A percentile compares a stretch with the other conserved stretches of the same genome.
Evolutionary conservation across 2,329 filamentous ascomycete genomes (phyloP).

Genomic region (Sporothrix brunneoviolacea): DNA sequence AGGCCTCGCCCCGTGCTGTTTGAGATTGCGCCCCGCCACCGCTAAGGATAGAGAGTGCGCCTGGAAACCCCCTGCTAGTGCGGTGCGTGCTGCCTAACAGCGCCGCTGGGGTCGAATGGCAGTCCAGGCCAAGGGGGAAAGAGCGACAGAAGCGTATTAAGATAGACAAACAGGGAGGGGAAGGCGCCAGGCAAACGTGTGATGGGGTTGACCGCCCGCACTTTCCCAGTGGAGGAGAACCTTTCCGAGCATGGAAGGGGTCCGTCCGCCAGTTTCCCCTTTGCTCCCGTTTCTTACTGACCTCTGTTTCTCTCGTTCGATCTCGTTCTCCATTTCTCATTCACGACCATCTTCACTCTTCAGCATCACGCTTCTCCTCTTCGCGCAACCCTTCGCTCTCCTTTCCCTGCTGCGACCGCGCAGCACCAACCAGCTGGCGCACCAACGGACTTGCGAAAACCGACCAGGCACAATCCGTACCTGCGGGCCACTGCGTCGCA

Average conservation of each 20-base stretch:
- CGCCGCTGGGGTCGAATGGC: neutral
- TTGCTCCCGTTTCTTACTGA: neutral
- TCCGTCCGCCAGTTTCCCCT: too few species aligned
- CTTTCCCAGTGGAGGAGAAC: neutral
- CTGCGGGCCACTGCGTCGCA: too few species aligned
- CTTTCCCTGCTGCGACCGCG: too few species aligned
- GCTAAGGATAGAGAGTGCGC: neutral
- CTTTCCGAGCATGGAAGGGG: too few species aligned
- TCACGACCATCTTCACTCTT: neutral
- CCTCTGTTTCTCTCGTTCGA: too few species aligned
- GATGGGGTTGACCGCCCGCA: constrained; percentile 7
- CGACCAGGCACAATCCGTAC: too few species aligned
- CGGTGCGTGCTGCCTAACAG: neutral
- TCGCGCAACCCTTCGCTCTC: too few species aligned
- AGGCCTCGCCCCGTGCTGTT: neutral
- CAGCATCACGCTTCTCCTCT: too few species aligned
- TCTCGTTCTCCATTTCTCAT: neutral
- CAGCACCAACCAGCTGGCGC: too few species aligned
- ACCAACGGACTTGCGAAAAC: too few species aligned
- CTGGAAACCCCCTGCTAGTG: neutral
- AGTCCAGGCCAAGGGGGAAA: too few species aligned
- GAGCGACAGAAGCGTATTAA: neutral
- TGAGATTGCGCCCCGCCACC: constrained; percentile 7
- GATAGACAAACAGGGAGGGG: neutral
- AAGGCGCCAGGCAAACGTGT: constrained; percentile 5